Evolutionary conservation across 768 basidiomycete species (phyloP).

Genomic region (Leccinellum rugosiceps): DNA sequence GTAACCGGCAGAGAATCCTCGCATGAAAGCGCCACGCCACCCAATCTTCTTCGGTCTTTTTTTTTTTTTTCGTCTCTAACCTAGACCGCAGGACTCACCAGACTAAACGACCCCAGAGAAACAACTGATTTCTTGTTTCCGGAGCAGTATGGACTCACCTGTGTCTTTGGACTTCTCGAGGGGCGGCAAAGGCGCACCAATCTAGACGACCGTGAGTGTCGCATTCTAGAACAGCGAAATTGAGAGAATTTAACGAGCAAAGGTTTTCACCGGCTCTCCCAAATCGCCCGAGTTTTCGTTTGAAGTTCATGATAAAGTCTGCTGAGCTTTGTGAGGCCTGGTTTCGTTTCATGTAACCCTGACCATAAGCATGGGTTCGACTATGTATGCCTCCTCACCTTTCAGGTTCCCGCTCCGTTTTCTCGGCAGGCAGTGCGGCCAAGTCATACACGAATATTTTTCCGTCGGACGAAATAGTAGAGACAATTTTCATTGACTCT

Average conservation of each 20-base stretch:
- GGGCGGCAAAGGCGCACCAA: slow-evolving; percentile 91
- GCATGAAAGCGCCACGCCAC: slow-evolving; percentile 99
- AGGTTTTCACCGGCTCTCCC: slow-evolving; percentile 83
- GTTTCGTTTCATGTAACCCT: slow-evolving; percentile 10
- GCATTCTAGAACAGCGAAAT: background rate
- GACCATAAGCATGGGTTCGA: slow-evolving; percentile 15
- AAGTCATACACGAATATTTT: slow-evolving; percentile 76
- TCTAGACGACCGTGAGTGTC: slow-evolving; percentile 41
- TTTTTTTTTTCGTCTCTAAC: slow-evolving; percentile 92
- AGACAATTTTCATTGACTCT: slow-evolving; percentile 56
- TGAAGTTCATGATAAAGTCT: slow-evolving; percentile 46
- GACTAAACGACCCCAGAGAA: slow-evolving; percentile 14
- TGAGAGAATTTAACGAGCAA: slow-evolving; percentile 57
- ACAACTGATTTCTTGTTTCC: slow-evolving; percentile 90
- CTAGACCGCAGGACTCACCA: slow-evolving; percentile 36
- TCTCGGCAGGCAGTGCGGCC: slow-evolving; percentile 39
- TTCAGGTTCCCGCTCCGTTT: slow-evolving; percentile 22
- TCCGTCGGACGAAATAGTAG: slow-evolving; percentile 89
- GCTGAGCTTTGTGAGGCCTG: no score
- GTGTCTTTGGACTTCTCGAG: slow-evolving; percentile 90
- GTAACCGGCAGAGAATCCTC: slow-evolving; percentile 96
- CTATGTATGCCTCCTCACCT: no score
- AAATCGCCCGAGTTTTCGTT: slow-evolving; percentile 82
- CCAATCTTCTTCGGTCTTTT: slow-evolving; percentile 81
- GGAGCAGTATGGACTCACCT: slow-evolving; percentile 92